Base-by-base conservation (phyloP, 768 basidiomycete genomes). In the Leccinum pellstonianum region DNA sequence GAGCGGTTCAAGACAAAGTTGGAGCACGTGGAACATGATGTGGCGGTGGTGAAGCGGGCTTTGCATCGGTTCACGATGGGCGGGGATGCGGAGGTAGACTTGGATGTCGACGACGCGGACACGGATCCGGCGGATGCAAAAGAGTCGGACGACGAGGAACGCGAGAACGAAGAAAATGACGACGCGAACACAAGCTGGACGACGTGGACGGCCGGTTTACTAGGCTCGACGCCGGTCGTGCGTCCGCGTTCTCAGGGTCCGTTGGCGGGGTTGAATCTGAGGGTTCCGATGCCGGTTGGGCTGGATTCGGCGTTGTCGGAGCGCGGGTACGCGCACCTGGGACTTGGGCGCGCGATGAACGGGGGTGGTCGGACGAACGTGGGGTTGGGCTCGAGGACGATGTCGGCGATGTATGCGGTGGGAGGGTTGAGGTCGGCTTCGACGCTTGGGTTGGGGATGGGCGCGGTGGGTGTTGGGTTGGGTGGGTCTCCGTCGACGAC, bases 11-110 rank as follows among this genome's bases (percentile, higher is more conserved):
- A 68, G 52, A 76, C 75, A 46, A 93, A 91, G 70, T 70, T 91
- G 58, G 86, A 82, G 21, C 87, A 92, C 65, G 79, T 91, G 19
- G 79, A 89, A 61, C 88, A 92, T 61, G 91, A 93, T 68, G 85
- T 92, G 48, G 87, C 86, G 0, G 78, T 79, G 6, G 74, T 93
- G 60, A 91, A 91, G 70, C 77, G 77, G 12, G 79, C 79, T 0
- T 64, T 86, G 33, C 80, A 89, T 62, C 84, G 83, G 52, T 70
- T 64, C 14, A 29, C 56, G n/a, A 37, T 58, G 49, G 4, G n/a
- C 4, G 41, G 41, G 41, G 41, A 43, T 43, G 38, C 8, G 8
- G 38, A n/a, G 1, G 38, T 15, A 0, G 15, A 38, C 0, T 0
- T 12, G 1, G 60, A 15, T 5, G 66, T n/a, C 2, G 21, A n/a